A percentile compares a stretch with the other conserved stretches of the same genome.
phyloP scores from a whole-genome alignment of 495 filamentous ascomycete species.

The Chlorociboria aeruginascens region DNA sequence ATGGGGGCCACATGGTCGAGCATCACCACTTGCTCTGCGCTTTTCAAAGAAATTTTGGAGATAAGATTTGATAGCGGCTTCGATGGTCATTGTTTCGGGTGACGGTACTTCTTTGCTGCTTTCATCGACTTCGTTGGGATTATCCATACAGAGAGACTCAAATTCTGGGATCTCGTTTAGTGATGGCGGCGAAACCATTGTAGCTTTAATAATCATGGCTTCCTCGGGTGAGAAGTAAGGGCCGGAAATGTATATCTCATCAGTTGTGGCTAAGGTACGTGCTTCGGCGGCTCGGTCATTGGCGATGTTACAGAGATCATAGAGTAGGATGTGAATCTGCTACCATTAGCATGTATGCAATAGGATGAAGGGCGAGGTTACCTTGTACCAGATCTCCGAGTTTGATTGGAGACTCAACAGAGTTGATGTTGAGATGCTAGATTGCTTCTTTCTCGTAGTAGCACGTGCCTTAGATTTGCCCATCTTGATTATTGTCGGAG shows the following conservation, averaged over 20 bases:
- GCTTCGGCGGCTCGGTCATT: slow-evolving; percentile 10
- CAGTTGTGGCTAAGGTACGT: slow-evolving; percentile 17
- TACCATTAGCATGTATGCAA: slow-evolving; percentile 12
- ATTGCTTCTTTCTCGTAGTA: too few species aligned
- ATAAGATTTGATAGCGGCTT: slow-evolving; percentile 15
- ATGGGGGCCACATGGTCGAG: slow-evolving; percentile 18
- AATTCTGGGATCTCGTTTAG: slow-evolving; percentile 15
- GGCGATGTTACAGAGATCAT: slow-evolving; percentile 11
- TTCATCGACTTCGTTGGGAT: slow-evolving; percentile 1
- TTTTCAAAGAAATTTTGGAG: slow-evolving; percentile 21
- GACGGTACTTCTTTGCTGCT: slow-evolving; percentile 3
- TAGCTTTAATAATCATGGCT: slow-evolving; percentile 14
- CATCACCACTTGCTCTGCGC: slow-evolving; percentile 21
- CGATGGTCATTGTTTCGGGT: slow-evolving; percentile 12
- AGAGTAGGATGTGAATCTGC: slow-evolving; percentile 14
- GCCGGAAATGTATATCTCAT: slow-evolving; percentile 22
- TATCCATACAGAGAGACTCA: slow-evolving; percentile 8
- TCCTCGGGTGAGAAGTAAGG: slow-evolving; percentile 21
- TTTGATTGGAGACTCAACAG: slow-evolving; percentile 11
- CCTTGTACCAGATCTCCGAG: slow-evolving; percentile 14
- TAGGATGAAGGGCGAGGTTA: slow-evolving; percentile 8
- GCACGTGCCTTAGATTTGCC: too few species aligned
- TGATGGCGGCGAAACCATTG: slow-evolving; percentile 11
- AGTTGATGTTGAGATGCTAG: slow-evolving; percentile 14
- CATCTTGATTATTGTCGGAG: too few species aligned